Conservation (phyloP, 1,139 yeast species). For the Yamadazyma mexicana region DNA sequence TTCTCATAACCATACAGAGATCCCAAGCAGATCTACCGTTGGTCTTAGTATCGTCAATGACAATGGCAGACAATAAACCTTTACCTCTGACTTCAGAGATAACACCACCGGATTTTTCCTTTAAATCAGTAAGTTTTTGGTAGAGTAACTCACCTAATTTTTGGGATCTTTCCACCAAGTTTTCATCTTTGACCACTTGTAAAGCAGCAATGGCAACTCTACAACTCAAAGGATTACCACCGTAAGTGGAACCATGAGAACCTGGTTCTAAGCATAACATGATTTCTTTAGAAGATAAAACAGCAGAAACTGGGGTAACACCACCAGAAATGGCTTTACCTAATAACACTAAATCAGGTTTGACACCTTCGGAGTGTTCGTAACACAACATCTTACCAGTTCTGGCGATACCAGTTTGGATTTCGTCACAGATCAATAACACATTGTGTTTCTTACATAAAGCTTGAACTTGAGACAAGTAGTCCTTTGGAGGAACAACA, state of each 20-base stretch:
- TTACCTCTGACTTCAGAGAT: constrained; percentile 91
- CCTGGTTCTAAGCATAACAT: constrained; percentile 94
- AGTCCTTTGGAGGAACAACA: constrained; percentile 86
- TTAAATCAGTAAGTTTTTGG: constrained; percentile 62
- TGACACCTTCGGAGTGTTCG: constrained; percentile 78
- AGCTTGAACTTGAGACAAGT: constrained; percentile 68
- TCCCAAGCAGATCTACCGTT: constrained; percentile 97
- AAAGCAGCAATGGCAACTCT: constrained; percentile 94
- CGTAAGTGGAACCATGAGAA: constrained; percentile 96
- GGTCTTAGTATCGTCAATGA: constrained; percentile 80
- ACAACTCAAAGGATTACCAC: constrained; percentile 96
- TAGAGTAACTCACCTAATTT: constrained; percentile 71
- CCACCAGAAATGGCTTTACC: constrained; percentile 98
- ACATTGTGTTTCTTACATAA: constrained; percentile 84
- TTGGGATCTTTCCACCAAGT: constrained; percentile 75
- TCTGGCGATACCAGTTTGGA: constrained; percentile 97
- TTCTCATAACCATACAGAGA: constrained; percentile 84
- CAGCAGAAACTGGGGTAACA: constrained; percentile 89
- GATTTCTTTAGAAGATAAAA: constrained; percentile 80
- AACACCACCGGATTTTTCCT: constrained; percentile 63
- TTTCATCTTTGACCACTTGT: constrained; percentile 85
- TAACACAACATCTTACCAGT: constrained; percentile 92
- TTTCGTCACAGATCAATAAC: constrained; percentile 90
- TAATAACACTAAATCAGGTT: constrained; percentile 82
- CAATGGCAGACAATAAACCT: constrained; percentile 89